Evolutionary conservation across 352 stramenopile species (phyloP), one percentile per base, ranked within the genome.

Genomic region (Pythium plurisporium): DNA sequence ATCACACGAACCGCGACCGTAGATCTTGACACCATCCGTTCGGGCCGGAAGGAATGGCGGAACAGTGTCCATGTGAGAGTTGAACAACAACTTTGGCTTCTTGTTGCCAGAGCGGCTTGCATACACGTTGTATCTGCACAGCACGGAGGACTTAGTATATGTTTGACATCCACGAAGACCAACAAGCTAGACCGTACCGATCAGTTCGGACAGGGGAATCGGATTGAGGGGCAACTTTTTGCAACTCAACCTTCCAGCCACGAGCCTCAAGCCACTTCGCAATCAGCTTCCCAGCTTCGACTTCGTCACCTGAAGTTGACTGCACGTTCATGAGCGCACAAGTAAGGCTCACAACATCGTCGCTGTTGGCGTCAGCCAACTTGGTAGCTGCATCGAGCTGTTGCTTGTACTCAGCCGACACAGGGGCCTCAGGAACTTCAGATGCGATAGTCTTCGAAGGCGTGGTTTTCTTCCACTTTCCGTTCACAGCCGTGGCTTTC

Each of bases 61-160:
- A 31, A 94, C 85, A 6, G 85, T 95, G 61, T 95, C 85, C 70
- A 92, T 94, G 63, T 95, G 82, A 27, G 80, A 91, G 66, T 95
- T 95, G 62, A 94, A 92, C 38, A 95, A 57, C 37, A 95, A 67
- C 14, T 63, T 65, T 27, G 80, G 76, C 0, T 65, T 58, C 27
- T 84, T 84, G 55, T 68, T 83, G 19, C 80, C 72, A 6, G 73
- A 72, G 17, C 74, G 79, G 37, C 67, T 77, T 41, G 82, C 82
- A 40, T 86, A 94, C 20, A 95, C 65, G 40, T 95, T 95, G 69
- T 79, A 86, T 45, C 75, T 88, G 26, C 26, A 48, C 22, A 9
- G 20, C 19, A 27, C 44, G 11, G 15, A 42, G 10, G 10, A 5
- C n/a, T 36, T 36, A 36, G 30, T 36, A 12, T 36, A 5, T 17